Conservation (phyloP, 108 stramenopile species). For the Aurantiochytrium sp. region DNA sequence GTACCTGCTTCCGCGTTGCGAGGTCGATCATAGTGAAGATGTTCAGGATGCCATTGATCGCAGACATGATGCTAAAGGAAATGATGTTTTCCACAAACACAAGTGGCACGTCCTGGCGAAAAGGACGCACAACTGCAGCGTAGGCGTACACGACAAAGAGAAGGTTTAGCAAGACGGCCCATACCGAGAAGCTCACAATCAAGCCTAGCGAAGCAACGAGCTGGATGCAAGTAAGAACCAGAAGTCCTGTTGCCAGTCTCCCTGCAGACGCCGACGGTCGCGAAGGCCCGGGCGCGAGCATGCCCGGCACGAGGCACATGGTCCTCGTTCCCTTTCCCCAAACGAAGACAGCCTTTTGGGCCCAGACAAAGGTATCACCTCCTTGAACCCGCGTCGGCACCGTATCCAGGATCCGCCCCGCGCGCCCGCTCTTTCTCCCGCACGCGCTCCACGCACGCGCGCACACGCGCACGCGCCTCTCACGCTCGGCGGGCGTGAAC, state of each 20-base stretch:
- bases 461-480: too few species aligned
- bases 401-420: too few species aligned
- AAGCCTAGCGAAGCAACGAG: neutral
- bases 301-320: neutral
- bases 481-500: too few species aligned
- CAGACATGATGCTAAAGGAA: neutral
- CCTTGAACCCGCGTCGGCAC: too few species aligned
- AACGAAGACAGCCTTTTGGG: too few species aligned
- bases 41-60: neutral
- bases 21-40: neutral
- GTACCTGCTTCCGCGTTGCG: neutral
- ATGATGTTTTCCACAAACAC: neutral
- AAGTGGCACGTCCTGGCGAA: neutral
- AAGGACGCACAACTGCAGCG: neutral
- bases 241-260: neutral
- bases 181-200: neutral
- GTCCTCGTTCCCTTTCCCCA: too few species aligned
- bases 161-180: neutral
- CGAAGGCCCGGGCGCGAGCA: constrained; percentile 2
- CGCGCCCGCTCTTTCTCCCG: too few species aligned
- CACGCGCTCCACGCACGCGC: too few species aligned
- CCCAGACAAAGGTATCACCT: too few species aligned
- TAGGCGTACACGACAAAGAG: neutral
- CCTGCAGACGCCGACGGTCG: neutral
- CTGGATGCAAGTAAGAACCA: neutral